These are phyloP conservation scores for Fusarium luffae DNA, from an alignment of 2,329 filamentous ascomycete genomes.

Conservation along the genomic window DNA sequence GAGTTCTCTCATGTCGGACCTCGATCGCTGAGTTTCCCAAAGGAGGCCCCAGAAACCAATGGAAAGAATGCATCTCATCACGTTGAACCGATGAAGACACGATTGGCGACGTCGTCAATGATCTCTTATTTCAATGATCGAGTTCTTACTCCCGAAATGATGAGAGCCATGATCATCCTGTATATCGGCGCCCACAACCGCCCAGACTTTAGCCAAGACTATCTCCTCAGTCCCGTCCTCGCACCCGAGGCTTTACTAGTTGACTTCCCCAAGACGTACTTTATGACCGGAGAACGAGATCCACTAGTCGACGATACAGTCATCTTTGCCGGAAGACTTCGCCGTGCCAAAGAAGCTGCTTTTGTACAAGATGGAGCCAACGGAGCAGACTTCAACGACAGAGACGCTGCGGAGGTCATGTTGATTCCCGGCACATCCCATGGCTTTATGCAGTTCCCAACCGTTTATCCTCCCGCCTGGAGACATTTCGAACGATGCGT, in stretches of 20 bases:
- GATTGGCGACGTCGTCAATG: constrained; percentile 95
- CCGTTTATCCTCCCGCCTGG: constrained; percentile 90
- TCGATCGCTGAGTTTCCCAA: constrained; percentile 42
- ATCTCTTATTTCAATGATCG: constrained; percentile 98
- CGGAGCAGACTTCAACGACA: constrained; percentile 54
- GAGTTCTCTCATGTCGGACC: constrained; percentile 64
- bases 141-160: constrained; percentile 95
- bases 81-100: constrained; percentile 74
- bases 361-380: constrained; percentile 23
- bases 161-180: constrained; percentile 98
- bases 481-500: constrained; percentile 83
- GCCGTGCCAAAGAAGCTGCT: constrained; percentile 76
- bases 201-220: constrained; percentile 92
- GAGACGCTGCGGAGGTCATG: constrained; percentile 72
- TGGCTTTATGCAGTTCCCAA: constrained; percentile 92
- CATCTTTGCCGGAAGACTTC: constrained; percentile 90
- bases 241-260: constrained; percentile 86
- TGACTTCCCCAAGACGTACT: constrained; percentile 93
- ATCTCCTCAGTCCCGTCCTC: constrained; percentile 87
- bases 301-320: constrained; percentile 97
- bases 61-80: constrained; percentile 59
- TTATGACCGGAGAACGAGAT: constrained; percentile 94
- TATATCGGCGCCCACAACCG: constrained; percentile 95
- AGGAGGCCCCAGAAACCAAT: constrained; percentile 29
- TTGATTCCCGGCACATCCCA: constrained; percentile 91